Evolutionary conservation across 805 yeast species (phyloP), one percentile per base, ranked within the genome.

Genomic region (Pichia californica): DNA sequence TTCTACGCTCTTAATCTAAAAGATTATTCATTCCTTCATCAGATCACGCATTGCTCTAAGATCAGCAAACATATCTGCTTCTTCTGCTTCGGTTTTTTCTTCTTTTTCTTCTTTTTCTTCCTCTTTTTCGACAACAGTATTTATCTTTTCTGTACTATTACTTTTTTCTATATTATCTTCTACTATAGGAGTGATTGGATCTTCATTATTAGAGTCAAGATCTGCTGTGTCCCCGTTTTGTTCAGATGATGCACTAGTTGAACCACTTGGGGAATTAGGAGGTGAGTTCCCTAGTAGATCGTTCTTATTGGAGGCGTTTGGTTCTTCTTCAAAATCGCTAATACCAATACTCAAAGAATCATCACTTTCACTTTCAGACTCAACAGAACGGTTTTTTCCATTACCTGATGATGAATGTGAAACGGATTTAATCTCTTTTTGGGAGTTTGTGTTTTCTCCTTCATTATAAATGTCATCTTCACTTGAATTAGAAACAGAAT

Each of bases 41-140:
- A 30, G 18, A n/a, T 39, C 31, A 27, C 35, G 47, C 4, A 44
- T 26, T 7, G 40, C 31, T 16, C 28, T 19, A 2, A 44, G n/a
- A 14, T 28, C 26, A 11, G 39, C 41, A 34, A 44, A 44, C 0
- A 44, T 9, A 20, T 44, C 47, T 5, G 15, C 29, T 9, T 34
- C 39, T 5, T 15, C 28, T 11, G 10, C 32, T 6, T 9, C 25
- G 3, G 23, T 10, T 30, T 35, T 28, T 7, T 37, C 34, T n/a
- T 31, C 31, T 15, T 27, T 18, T 31, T 30, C 26, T 18, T 25
- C 16, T 29, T 21, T 41, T 21, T 32, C 41, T 18, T 40, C 44
- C 13, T 37, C 45, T 14, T 26, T 18, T 8, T 38, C 32, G 16
- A 25, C 45, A 20, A 26, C 16, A 25, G 20, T 30, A n/a, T n/a